Evolutionary conservation across 2,329 filamentous ascomycete genomes (phyloP).

Genomic region (Diplocarpon mali): DNA sequence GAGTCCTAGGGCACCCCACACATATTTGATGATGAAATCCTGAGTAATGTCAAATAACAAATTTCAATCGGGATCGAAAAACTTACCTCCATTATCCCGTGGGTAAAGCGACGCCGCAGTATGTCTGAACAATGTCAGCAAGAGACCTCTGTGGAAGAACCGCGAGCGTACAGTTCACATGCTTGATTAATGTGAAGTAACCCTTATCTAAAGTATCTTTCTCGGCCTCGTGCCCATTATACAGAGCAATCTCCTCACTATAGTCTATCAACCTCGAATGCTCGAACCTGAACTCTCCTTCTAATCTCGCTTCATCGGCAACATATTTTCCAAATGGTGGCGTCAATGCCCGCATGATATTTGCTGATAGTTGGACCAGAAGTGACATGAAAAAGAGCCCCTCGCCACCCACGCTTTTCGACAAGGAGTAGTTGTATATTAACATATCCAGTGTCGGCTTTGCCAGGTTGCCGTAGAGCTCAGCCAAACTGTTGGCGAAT

Average conservation of each 20-base stretch:
- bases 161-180: slow-evolving; percentile 56
- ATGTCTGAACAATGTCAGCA: slow-evolving; percentile 45
- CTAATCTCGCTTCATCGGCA: slow-evolving; percentile 84
- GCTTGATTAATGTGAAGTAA: slow-evolving; percentile 97
- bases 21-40: slow-evolving; percentile 98
- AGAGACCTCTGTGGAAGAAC: not conserved
- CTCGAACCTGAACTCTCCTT: slow-evolving; percentile 93
- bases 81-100: slow-evolving; percentile 80
- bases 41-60: not conserved
- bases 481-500: slow-evolving; percentile 89
- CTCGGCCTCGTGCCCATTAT: slow-evolving; percentile 83
- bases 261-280: slow-evolving; percentile 93
- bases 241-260: slow-evolving; percentile 87
- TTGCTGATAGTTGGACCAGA: slow-evolving; percentile 81
- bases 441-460: slow-evolving; percentile 93
- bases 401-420: slow-evolving; percentile 90
- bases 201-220: slow-evolving; percentile 96
- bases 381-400: slow-evolving; percentile 92
- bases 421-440: slow-evolving; percentile 92
- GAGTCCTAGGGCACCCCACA: slow-evolving; percentile 91
- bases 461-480: slow-evolving; percentile 91
- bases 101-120: slow-evolving; percentile 78
- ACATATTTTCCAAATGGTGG: slow-evolving; percentile 97
- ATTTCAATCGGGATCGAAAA: not conserved
- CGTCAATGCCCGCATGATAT: slow-evolving; percentile 85